phyloP scores from a whole-genome alignment of 208 protist genomes.

The Strigomonas culicis region DNA sequence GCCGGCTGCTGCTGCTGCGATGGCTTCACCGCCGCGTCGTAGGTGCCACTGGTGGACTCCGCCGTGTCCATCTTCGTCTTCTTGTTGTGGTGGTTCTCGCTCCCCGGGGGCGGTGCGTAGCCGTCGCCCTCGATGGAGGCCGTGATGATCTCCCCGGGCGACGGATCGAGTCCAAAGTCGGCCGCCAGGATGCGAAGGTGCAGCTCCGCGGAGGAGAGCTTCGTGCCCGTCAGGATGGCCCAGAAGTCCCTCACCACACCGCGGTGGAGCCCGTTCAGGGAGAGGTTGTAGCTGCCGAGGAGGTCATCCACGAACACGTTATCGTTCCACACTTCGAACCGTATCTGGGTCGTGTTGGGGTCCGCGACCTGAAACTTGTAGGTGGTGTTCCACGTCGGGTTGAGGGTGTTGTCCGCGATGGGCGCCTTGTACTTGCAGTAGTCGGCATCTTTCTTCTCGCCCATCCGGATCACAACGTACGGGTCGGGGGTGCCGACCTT shows the following conservation, averaged over 20 bases:
- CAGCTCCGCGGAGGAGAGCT: slow-evolving; percentile 45
- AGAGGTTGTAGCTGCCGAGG: slow-evolving; percentile 48
- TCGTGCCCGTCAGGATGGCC: slow-evolving; percentile 39
- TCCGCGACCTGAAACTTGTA: slow-evolving; percentile 70
- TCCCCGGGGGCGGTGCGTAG: slow-evolving; percentile 4
- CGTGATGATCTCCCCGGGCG: slow-evolving; percentile 15
- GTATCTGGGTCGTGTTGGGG: slow-evolving; percentile 38
- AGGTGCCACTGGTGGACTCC: background rate
- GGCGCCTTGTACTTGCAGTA: slow-evolving; percentile 36
- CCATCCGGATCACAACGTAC: slow-evolving; percentile 47
- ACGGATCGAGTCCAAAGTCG: slow-evolving; percentile 48
- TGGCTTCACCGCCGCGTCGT: background rate
- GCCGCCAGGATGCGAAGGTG: slow-evolving; percentile 47
- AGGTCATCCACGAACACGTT: slow-evolving; percentile 45
- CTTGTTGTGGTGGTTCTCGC: slow-evolving; percentile 22
- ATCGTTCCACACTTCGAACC: slow-evolving; percentile 63
- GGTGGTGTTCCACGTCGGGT: slow-evolving; percentile 59
- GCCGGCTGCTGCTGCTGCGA: slow-evolving; percentile 20
- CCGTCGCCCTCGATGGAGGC: slow-evolving; percentile 30
- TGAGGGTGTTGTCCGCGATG: slow-evolving; percentile 43
- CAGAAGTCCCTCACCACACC: slow-evolving; percentile 62
- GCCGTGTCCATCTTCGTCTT: slow-evolving; percentile 10
- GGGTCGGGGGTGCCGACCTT: slow-evolving; percentile 54
- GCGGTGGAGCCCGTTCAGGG: slow-evolving; percentile 43
- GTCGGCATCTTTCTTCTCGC: slow-evolving; percentile 26